Evolutionary conservation across 768 basidiomycete species (phyloP).

Genomic region (Amanita inopinata): DNA sequence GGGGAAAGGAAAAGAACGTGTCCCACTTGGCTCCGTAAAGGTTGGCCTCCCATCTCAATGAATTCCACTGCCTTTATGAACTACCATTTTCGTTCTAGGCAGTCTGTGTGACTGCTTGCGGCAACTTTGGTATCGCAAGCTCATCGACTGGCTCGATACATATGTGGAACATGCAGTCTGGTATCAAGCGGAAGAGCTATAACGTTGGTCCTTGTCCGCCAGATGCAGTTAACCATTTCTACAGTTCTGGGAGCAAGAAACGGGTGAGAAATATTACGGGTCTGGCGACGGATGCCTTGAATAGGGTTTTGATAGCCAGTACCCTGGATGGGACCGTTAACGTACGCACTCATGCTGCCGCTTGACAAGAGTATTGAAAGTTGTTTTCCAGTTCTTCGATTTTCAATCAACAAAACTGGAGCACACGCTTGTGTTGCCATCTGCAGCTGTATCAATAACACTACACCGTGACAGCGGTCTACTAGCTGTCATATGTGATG

Average conservation of each 20-base stretch:
- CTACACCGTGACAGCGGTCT: constrained; percentile 83
- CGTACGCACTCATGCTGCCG: constrained; percentile 36
- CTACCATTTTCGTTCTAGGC: constrained; percentile 44
- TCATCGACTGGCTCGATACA: constrained; percentile 71
- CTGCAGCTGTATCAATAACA: constrained; percentile 57
- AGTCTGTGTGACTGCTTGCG: constrained; percentile 87
- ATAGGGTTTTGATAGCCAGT: constrained; percentile 69
- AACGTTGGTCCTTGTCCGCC: constrained; percentile 54
- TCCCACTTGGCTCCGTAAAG: constrained; percentile 56
- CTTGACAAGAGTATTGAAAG: neutral
- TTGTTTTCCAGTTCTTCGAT: constrained; percentile 74
- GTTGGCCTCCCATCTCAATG: constrained; percentile 25
- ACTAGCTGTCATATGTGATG: constrained; percentile 78
- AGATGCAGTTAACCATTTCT: constrained; percentile 36
- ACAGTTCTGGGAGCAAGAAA: constrained; percentile 28
- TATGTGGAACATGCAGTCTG: constrained; percentile 98
- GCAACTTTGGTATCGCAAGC: constrained; percentile 87
- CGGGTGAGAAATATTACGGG: constrained; percentile 63
- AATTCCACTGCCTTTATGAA: constrained; percentile 1
- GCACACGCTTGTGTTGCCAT: constrained; percentile 55
- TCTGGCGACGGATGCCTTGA: constrained; percentile 77
- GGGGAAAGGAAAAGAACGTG: constrained; percentile 36
- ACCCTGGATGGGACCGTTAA: constrained; percentile 87
- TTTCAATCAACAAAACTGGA: constrained; percentile 80
- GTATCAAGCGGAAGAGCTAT: constrained; percentile 74